Evolutionary conservation across 306 rosid genomes (phyloP).

Genomic region (Benincasa hispida): DNA sequence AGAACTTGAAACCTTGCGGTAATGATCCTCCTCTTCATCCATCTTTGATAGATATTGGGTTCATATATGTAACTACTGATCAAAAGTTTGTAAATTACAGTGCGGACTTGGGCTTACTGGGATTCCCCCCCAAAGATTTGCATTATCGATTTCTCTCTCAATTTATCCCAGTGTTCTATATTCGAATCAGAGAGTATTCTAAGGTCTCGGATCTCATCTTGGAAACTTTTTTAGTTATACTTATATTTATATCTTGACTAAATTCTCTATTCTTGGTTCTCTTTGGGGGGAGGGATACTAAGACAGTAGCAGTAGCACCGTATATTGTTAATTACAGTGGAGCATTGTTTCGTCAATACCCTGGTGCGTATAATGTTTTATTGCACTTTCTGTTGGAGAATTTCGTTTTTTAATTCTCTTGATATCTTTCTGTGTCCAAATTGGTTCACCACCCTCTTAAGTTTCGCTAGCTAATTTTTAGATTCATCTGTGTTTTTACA

Average conservation of each 20-base stretch:
- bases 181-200: slow-evolving; percentile 84
- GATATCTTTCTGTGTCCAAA: not conserved
- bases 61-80: slow-evolving; percentile 13
- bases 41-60: slow-evolving; percentile 7
- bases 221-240: not conserved
- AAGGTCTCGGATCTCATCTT: slow-evolving; percentile 34
- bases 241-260: not conserved
- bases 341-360: slow-evolving; percentile 89
- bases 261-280: slow-evolving; percentile 9
- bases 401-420: not conserved
- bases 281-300: slow-evolving; percentile 14
- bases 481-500: not conserved
- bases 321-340: slow-evolving; percentile 83
- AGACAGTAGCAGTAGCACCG: slow-evolving; percentile 93
- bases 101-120: slow-evolving; percentile 93
- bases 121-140: slow-evolving; percentile 85
- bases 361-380: slow-evolving; percentile 42
- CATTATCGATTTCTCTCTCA: slow-evolving; percentile 95
- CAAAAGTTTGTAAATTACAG: slow-evolving; percentile 41
- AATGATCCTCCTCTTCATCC: slow-evolving; percentile 9
- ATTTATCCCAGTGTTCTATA: slow-evolving; percentile 80
- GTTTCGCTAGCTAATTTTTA: not conserved
- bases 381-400: not conserved
- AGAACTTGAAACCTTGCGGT: slow-evolving; percentile 93
- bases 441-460: not conserved